phyloP scores from a whole-genome alignment of 768 basidiomycete species.

The Neoboletus magnificus region DNA sequence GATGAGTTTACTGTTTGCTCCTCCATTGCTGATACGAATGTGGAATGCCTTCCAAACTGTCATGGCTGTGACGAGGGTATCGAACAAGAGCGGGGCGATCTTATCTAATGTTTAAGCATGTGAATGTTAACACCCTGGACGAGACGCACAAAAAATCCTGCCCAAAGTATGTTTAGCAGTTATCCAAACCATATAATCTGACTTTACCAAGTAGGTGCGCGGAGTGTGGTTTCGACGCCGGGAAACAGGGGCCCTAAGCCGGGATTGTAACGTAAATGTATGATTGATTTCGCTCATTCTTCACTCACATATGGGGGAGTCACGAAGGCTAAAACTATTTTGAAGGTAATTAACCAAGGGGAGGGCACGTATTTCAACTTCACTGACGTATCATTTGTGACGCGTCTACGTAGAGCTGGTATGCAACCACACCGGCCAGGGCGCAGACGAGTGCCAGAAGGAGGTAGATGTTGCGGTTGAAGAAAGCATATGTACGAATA shows the following conservation, averaged over 20 bases:
- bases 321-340: conserved; percentile 60
- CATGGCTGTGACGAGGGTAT: conserved; percentile 77
- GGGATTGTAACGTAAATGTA: conserved; percentile 15
- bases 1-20: conserved; percentile 73
- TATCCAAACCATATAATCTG: background rate
- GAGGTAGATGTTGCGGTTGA: conserved; percentile 71
- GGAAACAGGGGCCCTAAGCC: conserved; percentile 70
- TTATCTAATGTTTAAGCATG: conserved; percentile 27
- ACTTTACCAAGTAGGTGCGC: conserved; percentile 72
- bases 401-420: conserved; percentile 77
- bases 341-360: conserved; percentile 8
- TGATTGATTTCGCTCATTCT: background rate
- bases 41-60: conserved; percentile 76
- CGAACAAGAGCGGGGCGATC: conserved; percentile 81
- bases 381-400: conserved; percentile 72
- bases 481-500: conserved; percentile 84
- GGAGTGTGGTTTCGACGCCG: conserved; percentile 78
- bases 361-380: background rate
- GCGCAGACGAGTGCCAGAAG: conserved; percentile 62
- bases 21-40: conserved; percentile 71
- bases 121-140: background rate
- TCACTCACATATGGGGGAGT: conserved; percentile 56
- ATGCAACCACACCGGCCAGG: conserved; percentile 70
- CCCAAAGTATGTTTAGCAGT: conserved; percentile 7
- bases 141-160: conserved; percentile 57